phyloP scores from a whole-genome alignment of 78 protist genomes.

The Creolimax fragrantissima region DNA sequence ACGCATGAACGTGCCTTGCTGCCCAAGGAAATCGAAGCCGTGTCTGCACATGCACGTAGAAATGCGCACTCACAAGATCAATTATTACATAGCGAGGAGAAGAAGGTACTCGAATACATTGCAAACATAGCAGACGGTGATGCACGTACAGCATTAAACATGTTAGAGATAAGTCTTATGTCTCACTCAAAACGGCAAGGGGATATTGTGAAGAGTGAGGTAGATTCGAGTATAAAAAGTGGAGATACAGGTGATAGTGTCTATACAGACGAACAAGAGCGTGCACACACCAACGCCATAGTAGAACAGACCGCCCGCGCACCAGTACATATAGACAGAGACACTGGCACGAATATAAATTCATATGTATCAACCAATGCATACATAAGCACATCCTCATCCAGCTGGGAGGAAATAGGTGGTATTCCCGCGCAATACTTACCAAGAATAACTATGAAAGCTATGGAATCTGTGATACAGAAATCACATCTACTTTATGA shows the following conservation, averaged over 20 bases:
- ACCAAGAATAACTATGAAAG: neutral
- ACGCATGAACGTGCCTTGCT: no score
- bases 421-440: neutral
- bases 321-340: neutral
- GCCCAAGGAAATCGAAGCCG: no score
- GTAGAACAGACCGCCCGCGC: neutral
- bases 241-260: no score
- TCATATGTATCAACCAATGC: neutral
- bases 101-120: neutral
- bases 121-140: neutral
- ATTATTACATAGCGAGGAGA: no score
- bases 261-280: no score
- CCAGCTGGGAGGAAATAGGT: neutral
- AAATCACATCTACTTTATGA: conserved; percentile 29
- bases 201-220: no score
- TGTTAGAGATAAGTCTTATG: neutral
- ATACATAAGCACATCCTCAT: neutral
- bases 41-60: no score
- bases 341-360: neutral
- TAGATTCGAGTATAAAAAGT: no score
- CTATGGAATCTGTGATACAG: conserved; percentile 7
- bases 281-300: neutral
- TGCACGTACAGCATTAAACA: neutral
- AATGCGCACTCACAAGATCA: no score
- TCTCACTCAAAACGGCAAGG: neutral